These are phyloP conservation scores for Clarireedia homoeocarpa DNA, from an alignment of 2,329 filamentous ascomycete species.

Conservation along the genomic window DNA sequence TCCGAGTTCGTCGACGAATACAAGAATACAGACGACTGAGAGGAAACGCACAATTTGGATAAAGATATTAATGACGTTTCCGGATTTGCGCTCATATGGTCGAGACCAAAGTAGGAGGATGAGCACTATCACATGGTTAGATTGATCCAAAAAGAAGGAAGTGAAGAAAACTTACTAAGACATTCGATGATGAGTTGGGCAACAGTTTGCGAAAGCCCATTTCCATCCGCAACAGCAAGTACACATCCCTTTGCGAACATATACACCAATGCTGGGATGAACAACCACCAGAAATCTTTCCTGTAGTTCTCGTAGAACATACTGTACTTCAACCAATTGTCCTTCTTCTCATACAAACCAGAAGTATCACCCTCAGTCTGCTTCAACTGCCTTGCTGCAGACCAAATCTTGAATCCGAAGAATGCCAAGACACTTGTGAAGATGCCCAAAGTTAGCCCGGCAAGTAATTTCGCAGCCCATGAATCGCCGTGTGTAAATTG, in stretches of 20 bases:
- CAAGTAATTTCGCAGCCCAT: constrained; percentile 81
- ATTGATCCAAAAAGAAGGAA: neutral
- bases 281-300: constrained; percentile 94
- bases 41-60: constrained; percentile 86
- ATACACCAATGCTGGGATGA: constrained; percentile 82
- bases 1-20: constrained; percentile 90
- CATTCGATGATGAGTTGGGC: constrained; percentile 76
- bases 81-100: constrained; percentile 78
- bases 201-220: constrained; percentile 73
- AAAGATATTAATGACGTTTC: constrained; percentile 87
- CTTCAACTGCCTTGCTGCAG: constrained; percentile 66
- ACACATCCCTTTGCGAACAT: constrained; percentile 83
- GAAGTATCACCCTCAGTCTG: constrained; percentile 63
- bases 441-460: constrained; percentile 68
- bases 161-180: constrained; percentile 32
- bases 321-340: constrained; percentile 90
- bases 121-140: constrained; percentile 44
- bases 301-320: constrained; percentile 96
- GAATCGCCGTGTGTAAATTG: constrained; percentile 93
- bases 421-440: constrained; percentile 78
- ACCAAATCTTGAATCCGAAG: constrained; percentile 79
- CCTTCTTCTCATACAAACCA: constrained; percentile 79
- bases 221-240: constrained; percentile 76
- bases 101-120: constrained; percentile 72
- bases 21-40: constrained; percentile 79